phyloP scores from a whole-genome alignment of 257 asterid species.

The Rehmannia glutinosa region DNA sequence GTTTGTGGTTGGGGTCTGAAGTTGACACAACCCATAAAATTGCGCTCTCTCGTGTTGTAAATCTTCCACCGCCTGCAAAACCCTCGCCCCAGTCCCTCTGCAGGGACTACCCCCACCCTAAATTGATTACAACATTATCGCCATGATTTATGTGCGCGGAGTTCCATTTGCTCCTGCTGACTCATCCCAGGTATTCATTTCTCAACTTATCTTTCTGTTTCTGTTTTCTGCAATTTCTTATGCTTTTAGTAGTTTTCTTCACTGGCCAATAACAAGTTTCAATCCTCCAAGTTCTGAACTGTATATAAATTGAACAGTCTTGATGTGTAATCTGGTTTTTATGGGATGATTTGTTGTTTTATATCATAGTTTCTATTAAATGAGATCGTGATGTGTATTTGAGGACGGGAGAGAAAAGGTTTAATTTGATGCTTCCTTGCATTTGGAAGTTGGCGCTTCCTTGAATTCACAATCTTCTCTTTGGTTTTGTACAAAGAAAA shows the following conservation, averaged over 20 bases:
- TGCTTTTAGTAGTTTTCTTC: background rate
- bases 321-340: background rate
- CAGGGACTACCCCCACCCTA: background rate
- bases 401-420: background rate
- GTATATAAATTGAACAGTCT: background rate
- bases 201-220: background rate
- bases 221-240: background rate
- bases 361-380: background rate
- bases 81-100: background rate
- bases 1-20: too few species aligned
- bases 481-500: too few species aligned
- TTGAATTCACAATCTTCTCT: too few species aligned
- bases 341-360: background rate
- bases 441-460: too few species aligned
- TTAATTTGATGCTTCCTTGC: background rate
- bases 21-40: too few species aligned
- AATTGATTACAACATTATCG: background rate
- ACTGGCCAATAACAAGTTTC: background rate
- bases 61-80: background rate
- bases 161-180: constrained; percentile 38
- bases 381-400: background rate
- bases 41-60: too few species aligned
- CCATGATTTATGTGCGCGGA: constrained; percentile 73
- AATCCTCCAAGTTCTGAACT: background rate
- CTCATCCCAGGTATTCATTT: constrained; percentile 43